Evolutionary conservation across 2,329 filamentous ascomycete genomes (phyloP).

Genomic region (Exophiala phaeomuriformis): DNA sequence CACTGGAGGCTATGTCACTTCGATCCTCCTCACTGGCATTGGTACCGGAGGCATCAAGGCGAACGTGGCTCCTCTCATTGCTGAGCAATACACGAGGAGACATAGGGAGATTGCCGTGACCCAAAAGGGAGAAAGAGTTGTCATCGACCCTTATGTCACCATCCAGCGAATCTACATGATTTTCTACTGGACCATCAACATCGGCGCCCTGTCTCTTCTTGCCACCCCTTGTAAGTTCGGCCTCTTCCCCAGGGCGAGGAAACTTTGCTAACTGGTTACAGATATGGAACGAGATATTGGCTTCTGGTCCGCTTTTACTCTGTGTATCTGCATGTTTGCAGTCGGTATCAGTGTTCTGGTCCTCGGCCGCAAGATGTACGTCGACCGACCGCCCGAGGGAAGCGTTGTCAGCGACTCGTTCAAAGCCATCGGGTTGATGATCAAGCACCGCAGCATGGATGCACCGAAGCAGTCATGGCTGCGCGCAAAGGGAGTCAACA

Average conservation of each 20-base stretch:
- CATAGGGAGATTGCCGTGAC: constrained; percentile 51
- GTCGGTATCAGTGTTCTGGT: constrained; percentile 55
- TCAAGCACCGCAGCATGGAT: constrained; percentile 50
- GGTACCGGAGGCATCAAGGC: constrained; percentile 77
- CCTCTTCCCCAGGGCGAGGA: background rate
- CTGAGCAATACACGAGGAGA: constrained; percentile 60
- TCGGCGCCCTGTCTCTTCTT: constrained; percentile 55
- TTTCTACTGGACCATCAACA: constrained; percentile 66
- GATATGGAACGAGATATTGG: constrained; percentile 65
- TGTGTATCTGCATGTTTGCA: constrained; percentile 51
- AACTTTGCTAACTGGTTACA: constrained; percentile 32
- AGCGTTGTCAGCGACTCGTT: constrained; percentile 58
- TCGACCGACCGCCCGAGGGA: constrained; percentile 58
- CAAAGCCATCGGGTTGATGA: constrained; percentile 56
- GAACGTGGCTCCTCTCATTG: constrained; percentile 66
- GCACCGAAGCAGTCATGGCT: constrained; percentile 58
- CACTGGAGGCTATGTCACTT: constrained; percentile 57
- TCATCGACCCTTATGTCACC: constrained; percentile 63
- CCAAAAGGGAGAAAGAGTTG: constrained; percentile 57
- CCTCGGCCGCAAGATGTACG: constrained; percentile 56
- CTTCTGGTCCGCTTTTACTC: background rate
- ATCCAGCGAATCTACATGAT: constrained; percentile 61
- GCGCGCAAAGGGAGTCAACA: constrained; percentile 57
- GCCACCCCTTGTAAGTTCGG: constrained; percentile 58
- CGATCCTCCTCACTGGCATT: constrained; percentile 62